Percentiles rank a stretch among this genome's conserved stretches.
phyloP scores from a whole-genome alignment of 306 rosid genomes.

The Prunus davidiana region DNA sequence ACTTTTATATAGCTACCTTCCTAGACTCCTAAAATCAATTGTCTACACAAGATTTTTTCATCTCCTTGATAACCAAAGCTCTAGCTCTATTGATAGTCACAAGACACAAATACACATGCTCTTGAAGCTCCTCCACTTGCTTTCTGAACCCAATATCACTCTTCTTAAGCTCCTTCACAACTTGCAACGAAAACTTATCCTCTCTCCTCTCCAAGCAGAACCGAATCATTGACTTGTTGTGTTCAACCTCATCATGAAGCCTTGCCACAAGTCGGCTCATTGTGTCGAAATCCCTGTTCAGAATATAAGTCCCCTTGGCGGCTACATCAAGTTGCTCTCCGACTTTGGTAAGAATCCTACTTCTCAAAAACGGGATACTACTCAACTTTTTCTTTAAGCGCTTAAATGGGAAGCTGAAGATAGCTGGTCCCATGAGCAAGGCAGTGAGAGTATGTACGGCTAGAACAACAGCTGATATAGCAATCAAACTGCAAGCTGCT shows the following conservation, averaged over 20 bases:
- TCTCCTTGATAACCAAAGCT: slow-evolving; percentile 44
- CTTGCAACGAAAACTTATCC: slow-evolving; percentile 29
- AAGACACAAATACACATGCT: slow-evolving; percentile 55
- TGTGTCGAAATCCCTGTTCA: slow-evolving; percentile 54
- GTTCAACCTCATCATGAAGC: slow-evolving; percentile 46
- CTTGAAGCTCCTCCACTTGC: slow-evolving; percentile 61
- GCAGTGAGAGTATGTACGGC: slow-evolving; percentile 34
- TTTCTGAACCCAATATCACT: slow-evolving; percentile 38
- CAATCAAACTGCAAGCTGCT: slow-evolving; percentile 36
- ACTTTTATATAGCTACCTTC: background rate
- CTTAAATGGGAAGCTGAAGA: slow-evolving; percentile 27
- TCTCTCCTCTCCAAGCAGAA: slow-evolving; percentile 48
- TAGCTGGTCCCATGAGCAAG: slow-evolving; percentile 35
- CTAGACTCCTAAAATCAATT: background rate
- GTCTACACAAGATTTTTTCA: slow-evolving; percentile 10
- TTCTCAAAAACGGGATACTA: slow-evolving; percentile 4
- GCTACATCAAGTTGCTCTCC: slow-evolving; percentile 50
- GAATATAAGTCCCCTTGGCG: slow-evolving; percentile 55
- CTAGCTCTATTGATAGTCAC: slow-evolving; percentile 49
- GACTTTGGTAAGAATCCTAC: slow-evolving; percentile 27
- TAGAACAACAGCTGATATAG: slow-evolving; percentile 22
- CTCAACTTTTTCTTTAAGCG: slow-evolving; percentile 21
- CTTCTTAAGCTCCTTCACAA: slow-evolving; percentile 53
- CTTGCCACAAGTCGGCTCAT: slow-evolving; percentile 48
- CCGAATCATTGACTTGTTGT: slow-evolving; percentile 36